Evolutionary conservation across 2,329 filamentous ascomycete genomes (phyloP), one percentile per base, ranked within the genome.

Genomic region (Fusarium sulawesiense): DNA sequence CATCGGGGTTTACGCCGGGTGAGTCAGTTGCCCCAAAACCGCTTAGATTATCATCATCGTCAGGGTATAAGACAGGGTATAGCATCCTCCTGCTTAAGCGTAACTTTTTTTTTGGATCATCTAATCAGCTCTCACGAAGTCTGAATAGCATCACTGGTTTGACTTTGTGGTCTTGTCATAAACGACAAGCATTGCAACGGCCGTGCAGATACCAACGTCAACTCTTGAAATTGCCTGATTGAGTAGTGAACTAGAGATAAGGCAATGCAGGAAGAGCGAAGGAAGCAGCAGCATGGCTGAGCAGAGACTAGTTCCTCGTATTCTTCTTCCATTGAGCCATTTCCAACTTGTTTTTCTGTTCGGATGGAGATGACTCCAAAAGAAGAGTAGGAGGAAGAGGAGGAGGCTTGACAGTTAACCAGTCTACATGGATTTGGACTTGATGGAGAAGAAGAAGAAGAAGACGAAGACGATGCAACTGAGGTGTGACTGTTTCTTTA

Each of bases 1-100:
- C 23, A 14, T 40, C 34, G 58, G 58, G 62, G 37, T 56, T 59
- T 66, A 61, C 62, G 55, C 70, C 70, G 70, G 27, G 44, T 72
- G 70, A 72, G 70, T 72, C 70, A 72, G 49, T 55, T 7, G 32
- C 25, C 32, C 61, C 63, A 62, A 40, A 29, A 60, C 21, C 13
- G 18, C 32, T 34, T 34, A 27, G 49, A 34, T 13, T 46, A 56
- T 49, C 25, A 29, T 23, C 30, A 44, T 37, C 34, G 34, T 37
- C 44, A 6, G n/a, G n/a, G 12, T 46, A 27, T 25, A 25, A 27
- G 37, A 6, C 21, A 34, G 21, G 40, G 51, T 25, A 55, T 18
- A 23, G 30, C 18, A 37, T 44, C 58, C 48, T 63, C 29, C 48
- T 42, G 58, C 42, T 48, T 29, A 12, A 29, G 41, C 7, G 42